These are phyloP conservation scores for Hypseocharis bilobata DNA, from an alignment of 441 rosid genomes.

Conservation along the genomic window DNA sequence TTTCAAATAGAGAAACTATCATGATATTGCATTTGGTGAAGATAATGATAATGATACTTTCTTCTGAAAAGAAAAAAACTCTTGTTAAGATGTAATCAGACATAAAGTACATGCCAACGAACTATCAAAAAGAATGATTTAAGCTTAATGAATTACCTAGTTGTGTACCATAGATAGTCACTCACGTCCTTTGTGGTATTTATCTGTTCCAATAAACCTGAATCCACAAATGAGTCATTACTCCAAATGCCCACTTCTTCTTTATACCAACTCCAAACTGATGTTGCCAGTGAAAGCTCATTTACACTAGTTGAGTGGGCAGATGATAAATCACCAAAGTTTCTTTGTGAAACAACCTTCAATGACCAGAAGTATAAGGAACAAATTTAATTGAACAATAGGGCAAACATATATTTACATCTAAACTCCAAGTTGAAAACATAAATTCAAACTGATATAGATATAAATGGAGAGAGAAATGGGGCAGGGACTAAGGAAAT, in stretches of 20 bases:
- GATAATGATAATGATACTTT: not conserved
- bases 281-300: slow-evolving; percentile 22
- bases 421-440: too few species aligned
- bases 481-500: too few species aligned
- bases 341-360: slow-evolving; percentile 52
- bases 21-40: too few species aligned
- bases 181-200: slow-evolving; percentile 52
- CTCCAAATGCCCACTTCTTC: slow-evolving; percentile 48
- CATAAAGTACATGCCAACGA: not conserved
- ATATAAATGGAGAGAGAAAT: too few species aligned
- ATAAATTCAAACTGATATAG: too few species aligned
- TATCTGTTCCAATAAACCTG: slow-evolving; percentile 49
- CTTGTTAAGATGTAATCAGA: not conserved
- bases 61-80: slow-evolving; percentile 1
- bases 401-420: too few species aligned
- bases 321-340: slow-evolving; percentile 28
- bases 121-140: not conserved
- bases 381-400: not conserved
- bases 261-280: slow-evolving; percentile 48
- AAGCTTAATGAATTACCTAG: slow-evolving; percentile 31
- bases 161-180: slow-evolving; percentile 59
- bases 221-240: slow-evolving; percentile 34
- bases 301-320: slow-evolving; percentile 20
- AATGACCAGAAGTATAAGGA: slow-evolving; percentile 12
- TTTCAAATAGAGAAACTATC: too few species aligned